These are phyloP conservation scores for Moesziomyces parantarcticus DNA, from an alignment of 1,284 basidiomycete genomes.

Conservation along the genomic window DNA sequence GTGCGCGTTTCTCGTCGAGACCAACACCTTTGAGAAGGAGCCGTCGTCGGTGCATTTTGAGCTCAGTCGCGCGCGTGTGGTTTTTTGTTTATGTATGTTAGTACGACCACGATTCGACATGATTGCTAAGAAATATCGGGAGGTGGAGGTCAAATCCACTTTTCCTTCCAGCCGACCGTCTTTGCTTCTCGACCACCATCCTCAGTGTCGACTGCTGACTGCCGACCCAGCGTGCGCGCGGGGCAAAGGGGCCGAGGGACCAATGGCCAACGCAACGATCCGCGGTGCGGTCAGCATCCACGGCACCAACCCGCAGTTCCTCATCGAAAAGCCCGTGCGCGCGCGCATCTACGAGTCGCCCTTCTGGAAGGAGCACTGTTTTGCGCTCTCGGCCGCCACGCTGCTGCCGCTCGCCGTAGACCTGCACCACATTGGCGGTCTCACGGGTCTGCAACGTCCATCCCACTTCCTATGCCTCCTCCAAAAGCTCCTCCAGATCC, in stretches of 20 bases:
- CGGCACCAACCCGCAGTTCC: conserved; percentile 86
- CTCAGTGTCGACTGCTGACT: too few relatives aligned
- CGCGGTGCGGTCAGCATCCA: conserved; percentile 85
- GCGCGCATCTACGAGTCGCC: conserved; percentile 93
- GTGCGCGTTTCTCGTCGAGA: conserved; percentile 3
- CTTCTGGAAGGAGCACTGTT: conserved; percentile 87
- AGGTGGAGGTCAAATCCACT: too few relatives aligned
- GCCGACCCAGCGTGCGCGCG: too few relatives aligned
- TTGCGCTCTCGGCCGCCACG: conserved; percentile 77
- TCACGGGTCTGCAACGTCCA: conserved; percentile 54
- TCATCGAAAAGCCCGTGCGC: conserved; percentile 96
- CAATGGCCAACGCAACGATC: conserved; percentile 85
- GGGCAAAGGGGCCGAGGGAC: too few relatives aligned
- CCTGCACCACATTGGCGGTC: conserved; percentile 86
- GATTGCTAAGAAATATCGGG: too few relatives aligned
- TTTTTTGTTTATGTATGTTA: too few relatives aligned
- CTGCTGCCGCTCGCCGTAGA: conserved; percentile 92
- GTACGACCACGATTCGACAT: too few relatives aligned
- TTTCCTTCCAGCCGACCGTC: too few relatives aligned
- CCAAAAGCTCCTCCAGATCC: conserved; percentile 93
- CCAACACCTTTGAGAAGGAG: conserved; percentile 17
- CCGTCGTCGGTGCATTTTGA: too few relatives aligned
- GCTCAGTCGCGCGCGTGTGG: conserved; percentile 1
- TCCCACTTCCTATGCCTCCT: conserved; percentile 81
- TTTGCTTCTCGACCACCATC: too few relatives aligned